phyloP scores from a whole-genome alignment of 2,329 filamentous ascomycete species.

The Colletotrichum destructivum region DNA sequence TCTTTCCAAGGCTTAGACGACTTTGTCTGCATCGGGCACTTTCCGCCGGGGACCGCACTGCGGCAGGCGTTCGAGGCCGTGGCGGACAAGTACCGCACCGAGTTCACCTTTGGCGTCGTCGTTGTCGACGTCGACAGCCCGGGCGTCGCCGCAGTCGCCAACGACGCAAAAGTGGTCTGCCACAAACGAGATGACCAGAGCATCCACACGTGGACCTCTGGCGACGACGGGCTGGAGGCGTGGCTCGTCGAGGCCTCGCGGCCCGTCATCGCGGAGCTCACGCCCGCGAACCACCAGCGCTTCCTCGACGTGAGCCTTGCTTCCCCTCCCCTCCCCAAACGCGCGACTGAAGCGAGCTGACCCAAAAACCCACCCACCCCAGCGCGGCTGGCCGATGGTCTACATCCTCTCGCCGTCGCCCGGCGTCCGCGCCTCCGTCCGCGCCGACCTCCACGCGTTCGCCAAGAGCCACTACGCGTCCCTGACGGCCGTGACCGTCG shows the following conservation, averaged over 20 bases:
- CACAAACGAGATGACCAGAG: conserved; percentile 51
- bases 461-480: conserved; percentile 52
- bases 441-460: conserved; percentile 49
- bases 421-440: conserved; percentile 48
- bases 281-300: conserved; percentile 51
- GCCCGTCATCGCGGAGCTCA: conserved; percentile 52
- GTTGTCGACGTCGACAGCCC: conserved; percentile 33
- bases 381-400: conserved; percentile 54
- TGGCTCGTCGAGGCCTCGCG: conserved; percentile 50
- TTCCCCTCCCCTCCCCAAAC: neutral
- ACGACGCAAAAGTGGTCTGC: conserved; percentile 48
- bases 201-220: conserved; percentile 40
- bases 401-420: conserved; percentile 54
- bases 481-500: conserved; percentile 53
- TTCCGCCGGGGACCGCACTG: conserved; percentile 43
- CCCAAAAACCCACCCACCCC: conserved; percentile 7
- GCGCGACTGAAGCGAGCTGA: neutral
- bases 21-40: conserved; percentile 51
- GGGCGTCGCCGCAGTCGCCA: conserved; percentile 26
- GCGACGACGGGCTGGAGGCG: conserved; percentile 46
- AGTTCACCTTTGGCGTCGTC: conserved; percentile 54
- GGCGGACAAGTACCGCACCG: conserved; percentile 48
- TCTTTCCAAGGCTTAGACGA: conserved; percentile 51
- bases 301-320: conserved; percentile 51
- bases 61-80: conserved; percentile 46